Percentiles rank a stretch among this genome's conserved stretches.
These are phyloP conservation scores for Manihot esculenta DNA, from an alignment of 441 rosid genomes.

Conservation along the genomic window DNA sequence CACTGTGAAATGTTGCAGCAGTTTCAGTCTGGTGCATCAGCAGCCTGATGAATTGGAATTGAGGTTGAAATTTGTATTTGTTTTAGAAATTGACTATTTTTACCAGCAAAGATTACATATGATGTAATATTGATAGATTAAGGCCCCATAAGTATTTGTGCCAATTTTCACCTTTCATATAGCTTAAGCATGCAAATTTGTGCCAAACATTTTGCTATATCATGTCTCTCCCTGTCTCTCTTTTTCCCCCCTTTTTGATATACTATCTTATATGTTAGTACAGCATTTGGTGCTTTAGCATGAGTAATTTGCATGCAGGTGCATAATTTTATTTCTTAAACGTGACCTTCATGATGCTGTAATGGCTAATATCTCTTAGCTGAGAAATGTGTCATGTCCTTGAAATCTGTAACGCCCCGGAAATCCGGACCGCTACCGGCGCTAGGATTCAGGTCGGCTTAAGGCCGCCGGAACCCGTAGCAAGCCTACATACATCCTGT, in stretches of 20 bases:
- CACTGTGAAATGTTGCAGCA: conserved; percentile 78
- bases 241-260: too few relatives aligned
- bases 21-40: conserved; percentile 40
- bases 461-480: too few relatives aligned
- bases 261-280: not conserved
- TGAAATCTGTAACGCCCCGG: too few relatives aligned
- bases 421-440: too few relatives aligned
- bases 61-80: conserved; percentile 36
- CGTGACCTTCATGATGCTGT: not conserved
- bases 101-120: not conserved
- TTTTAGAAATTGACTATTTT: conserved; percentile 8
- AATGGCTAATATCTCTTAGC: not conserved
- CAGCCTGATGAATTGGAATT: conserved; percentile 39
- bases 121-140: conserved; percentile 17
- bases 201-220: not conserved
- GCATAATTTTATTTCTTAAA: not conserved
- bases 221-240: too few relatives aligned
- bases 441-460: too few relatives aligned
- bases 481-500: too few relatives aligned
- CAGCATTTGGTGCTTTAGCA: not conserved
- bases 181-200: conserved; percentile 6
- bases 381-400: not conserved
- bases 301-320: not conserved
- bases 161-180: not conserved
- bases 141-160: conserved; percentile 14